These are phyloP conservation scores for Nothophoma quercina DNA, from an alignment of 2,329 filamentous ascomycete genomes.

Conservation along the genomic window DNA sequence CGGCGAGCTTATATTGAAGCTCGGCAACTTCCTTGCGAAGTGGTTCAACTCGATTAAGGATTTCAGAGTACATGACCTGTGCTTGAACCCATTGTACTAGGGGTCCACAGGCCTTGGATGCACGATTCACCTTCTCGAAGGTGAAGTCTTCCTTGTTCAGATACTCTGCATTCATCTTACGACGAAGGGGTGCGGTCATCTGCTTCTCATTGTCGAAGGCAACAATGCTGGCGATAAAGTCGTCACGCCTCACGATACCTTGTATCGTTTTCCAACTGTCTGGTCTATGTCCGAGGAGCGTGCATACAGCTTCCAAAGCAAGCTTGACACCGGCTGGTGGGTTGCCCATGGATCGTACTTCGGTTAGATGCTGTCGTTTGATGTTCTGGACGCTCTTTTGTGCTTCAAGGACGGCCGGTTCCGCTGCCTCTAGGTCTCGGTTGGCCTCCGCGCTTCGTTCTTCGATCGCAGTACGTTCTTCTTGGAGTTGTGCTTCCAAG, in stretches of 20 bases:
- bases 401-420: slow-evolving; percentile 91
- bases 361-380: slow-evolving; percentile 94
- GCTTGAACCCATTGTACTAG: slow-evolving; percentile 97
- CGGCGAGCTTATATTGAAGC: slow-evolving; percentile 85
- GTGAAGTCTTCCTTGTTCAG: slow-evolving; percentile 94
- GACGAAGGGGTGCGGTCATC: slow-evolving; percentile 84
- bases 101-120: slow-evolving; percentile 95
- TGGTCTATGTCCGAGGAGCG: slow-evolving; percentile 87
- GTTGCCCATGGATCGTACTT: slow-evolving; percentile 96
- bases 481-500: slow-evolving; percentile 84
- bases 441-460: slow-evolving; percentile 83
- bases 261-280: slow-evolving; percentile 92
- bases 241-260: slow-evolving; percentile 85
- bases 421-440: slow-evolving; percentile 85
- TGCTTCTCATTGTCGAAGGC: slow-evolving; percentile 94
- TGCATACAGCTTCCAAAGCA: slow-evolving; percentile 95
- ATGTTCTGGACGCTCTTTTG: slow-evolving; percentile 98
- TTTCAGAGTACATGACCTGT: slow-evolving; percentile 97
- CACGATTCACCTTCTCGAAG: slow-evolving; percentile 93
- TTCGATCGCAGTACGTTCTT: slow-evolving; percentile 88
- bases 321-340: slow-evolving; percentile 90
- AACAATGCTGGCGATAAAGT: slow-evolving; percentile 98
- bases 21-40: slow-evolving; percentile 87
- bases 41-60: slow-evolving; percentile 91
- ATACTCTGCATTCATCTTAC: slow-evolving; percentile 92